Conservation (phyloP, 2,329 filamentous ascomycete genomes). For the Diaporthe citri region DNA sequence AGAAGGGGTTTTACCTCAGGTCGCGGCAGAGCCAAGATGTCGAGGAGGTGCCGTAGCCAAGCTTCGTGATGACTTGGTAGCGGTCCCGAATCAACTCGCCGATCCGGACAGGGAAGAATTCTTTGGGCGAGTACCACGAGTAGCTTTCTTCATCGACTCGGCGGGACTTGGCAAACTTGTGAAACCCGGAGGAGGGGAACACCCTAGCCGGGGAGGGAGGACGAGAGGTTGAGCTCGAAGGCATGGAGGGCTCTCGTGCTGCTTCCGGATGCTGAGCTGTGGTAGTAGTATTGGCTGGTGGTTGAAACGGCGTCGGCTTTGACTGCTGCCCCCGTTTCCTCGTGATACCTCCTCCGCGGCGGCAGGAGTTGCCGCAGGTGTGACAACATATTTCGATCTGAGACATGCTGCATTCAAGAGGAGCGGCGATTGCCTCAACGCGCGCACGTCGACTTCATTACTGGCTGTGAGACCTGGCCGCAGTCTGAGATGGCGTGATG, state of each 20-base stretch:
- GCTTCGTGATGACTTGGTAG: neutral
- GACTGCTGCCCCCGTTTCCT: neutral
- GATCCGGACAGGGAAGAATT: neutral
- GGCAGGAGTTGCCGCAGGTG: neutral
- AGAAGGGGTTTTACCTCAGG: neutral
- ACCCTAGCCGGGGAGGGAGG: neutral
- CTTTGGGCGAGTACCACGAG: neutral
- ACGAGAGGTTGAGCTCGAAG: neutral
- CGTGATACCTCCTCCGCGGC: neutral
- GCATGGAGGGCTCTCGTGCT: neutral
- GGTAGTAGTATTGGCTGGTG: no score
- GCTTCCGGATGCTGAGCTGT: neutral
- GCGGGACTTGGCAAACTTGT: neutral
- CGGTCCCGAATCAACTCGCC: neutral
- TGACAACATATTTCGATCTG: neutral
- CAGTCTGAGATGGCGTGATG: neutral
- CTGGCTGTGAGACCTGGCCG: neutral
- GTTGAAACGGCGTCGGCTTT: neutral
- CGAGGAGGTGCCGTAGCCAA: neutral
- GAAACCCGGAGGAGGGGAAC: neutral
- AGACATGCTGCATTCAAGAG: neutral
- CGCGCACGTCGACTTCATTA: neutral
- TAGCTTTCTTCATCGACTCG: neutral
- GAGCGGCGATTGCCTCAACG: neutral
- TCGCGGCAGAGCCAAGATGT: neutral